Evolutionary conservation across 305 asterid genomes (phyloP).

Genomic region (Solanum hybrid): DNA sequence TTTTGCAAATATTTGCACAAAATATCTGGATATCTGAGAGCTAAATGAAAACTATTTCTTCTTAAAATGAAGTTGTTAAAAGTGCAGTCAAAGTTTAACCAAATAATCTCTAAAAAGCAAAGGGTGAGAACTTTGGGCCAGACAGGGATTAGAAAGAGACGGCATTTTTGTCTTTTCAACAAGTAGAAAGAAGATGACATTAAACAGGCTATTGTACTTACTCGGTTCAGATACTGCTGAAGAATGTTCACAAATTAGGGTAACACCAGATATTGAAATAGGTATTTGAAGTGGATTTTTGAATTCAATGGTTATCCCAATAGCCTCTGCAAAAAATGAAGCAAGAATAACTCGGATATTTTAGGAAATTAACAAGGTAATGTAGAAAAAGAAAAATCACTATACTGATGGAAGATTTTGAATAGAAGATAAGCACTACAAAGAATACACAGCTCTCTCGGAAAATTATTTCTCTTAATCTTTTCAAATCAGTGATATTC

Average conservation of each 20-base stretch:
- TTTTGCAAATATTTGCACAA: neutral
- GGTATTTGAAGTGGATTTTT: slow-evolving; percentile 94
- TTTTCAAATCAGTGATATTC: neutral
- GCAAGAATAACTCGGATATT: slow-evolving; percentile 8
- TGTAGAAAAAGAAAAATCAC: slow-evolving; percentile 3
- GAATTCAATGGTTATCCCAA: slow-evolving; percentile 69
- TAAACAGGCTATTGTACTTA: slow-evolving; percentile 13
- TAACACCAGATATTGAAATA: slow-evolving; percentile 60
- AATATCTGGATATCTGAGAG: neutral
- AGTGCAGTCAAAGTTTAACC: neutral
- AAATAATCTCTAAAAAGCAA: neutral
- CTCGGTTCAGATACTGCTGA: slow-evolving; percentile 28
- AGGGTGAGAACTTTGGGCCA: neutral
- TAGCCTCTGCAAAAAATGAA: slow-evolving; percentile 57
- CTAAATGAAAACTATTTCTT: neutral
- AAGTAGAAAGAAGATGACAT: neutral
- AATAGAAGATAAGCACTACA: neutral
- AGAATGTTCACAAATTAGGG: slow-evolving; percentile 77
- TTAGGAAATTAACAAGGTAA: slow-evolving; percentile 4
- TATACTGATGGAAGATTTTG: neutral
- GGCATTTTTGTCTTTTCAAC: neutral
- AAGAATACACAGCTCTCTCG: neutral
- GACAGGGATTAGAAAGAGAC: neutral
- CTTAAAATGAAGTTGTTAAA: neutral
- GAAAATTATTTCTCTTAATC: neutral